Evolutionary conservation across 2,329 filamentous ascomycete genomes (phyloP), one percentile per base, ranked within the genome.

Genomic region (Lasiodiplodia theobromae): DNA sequence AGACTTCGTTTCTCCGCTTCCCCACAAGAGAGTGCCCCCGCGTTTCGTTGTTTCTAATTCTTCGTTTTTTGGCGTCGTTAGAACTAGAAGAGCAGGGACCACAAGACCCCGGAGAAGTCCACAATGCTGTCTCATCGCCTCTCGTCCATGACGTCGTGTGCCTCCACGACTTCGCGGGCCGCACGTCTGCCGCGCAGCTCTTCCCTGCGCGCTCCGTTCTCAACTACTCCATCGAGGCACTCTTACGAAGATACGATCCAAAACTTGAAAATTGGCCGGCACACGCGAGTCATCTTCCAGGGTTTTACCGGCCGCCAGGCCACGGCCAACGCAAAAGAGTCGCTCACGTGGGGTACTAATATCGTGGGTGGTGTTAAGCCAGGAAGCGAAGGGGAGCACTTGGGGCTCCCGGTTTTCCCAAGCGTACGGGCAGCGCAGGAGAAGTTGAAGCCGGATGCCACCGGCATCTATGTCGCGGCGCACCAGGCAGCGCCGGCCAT

Each of bases 301-400:
- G 90, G 89, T 1, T 92, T 92, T 77, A 92, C 90, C 21, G 89
- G 89, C 80, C 82, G 82, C 71, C 82, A 88, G 80, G 91, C 92
- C 12, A 94, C 92, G 2, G 87, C 87, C 72, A 94, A 95, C 79
- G 92, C 91, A 38, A 87, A 88, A 77, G 91, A 94, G 77, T 93
- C 91, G 14, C 81, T 94, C 69, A 88, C 85, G 78, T 95, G 91
- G 86, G 92, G 92, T 14, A 94, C 92, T 49, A 91, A 92, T 47
- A 89, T 95, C 69, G 91, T 95, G 0, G 92, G 92, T 37, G 92
- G 92, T 31, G 91, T 94, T 21, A 92, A 88, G 66, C 92, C 92
- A 0, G 89, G 88, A 3, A 49, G 31, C 34, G 86, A 88, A 68
- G 89, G 89, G 58, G 88, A 92, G 74, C 92, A 94, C 81, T 81